phyloP scores from a whole-genome alignment of 306 rosid genomes.

The Erythrophleum fordii region DNA sequence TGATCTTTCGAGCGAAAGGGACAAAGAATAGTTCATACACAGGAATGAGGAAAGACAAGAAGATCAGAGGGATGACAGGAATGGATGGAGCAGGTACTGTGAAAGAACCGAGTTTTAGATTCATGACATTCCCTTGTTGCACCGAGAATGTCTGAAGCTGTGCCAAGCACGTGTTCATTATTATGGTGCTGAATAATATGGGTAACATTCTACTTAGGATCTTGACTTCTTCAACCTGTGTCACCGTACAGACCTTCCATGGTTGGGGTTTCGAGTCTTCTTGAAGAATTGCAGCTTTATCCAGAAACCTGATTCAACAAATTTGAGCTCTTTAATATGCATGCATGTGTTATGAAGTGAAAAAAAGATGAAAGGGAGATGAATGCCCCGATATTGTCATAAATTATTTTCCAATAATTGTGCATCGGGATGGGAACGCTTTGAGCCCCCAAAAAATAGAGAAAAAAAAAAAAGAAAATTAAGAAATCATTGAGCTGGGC shows the following conservation, averaged over 20 bases:
- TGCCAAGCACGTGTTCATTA: conserved; percentile 88
- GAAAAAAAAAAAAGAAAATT: not conserved
- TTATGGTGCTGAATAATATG: conserved; percentile 72
- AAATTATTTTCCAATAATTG: conserved; percentile 40
- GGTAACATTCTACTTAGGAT: conserved; percentile 82
- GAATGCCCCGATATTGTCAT: conserved; percentile 9
- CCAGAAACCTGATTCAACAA: conserved; percentile 59
- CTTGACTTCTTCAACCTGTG: conserved; percentile 92
- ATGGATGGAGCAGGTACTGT: conserved; percentile 76
- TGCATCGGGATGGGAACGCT: conserved; percentile 16
- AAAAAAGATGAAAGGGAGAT: not conserved
- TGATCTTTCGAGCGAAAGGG: conserved; percentile 76
- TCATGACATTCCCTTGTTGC: conserved; percentile 70
- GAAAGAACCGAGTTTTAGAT: conserved; percentile 58
- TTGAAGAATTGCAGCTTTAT: conserved; percentile 69
- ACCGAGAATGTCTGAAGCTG: conserved; percentile 93
- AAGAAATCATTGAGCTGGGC: conserved; percentile 17
- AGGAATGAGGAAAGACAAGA: conserved; percentile 69
- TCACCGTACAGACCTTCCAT: conserved; percentile 81
- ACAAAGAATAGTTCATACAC: conserved; percentile 72
- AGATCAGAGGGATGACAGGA: conserved; percentile 73
- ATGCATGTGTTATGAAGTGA: not conserved
- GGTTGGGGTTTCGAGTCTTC: conserved; percentile 45
- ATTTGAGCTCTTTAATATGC: conserved; percentile 23
- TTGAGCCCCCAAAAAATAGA: too few relatives aligned